These are phyloP conservation scores for Myriosclerotinia duriaeana DNA, from an alignment of 2,329 filamentous ascomycete species.

Conservation along the genomic window DNA sequence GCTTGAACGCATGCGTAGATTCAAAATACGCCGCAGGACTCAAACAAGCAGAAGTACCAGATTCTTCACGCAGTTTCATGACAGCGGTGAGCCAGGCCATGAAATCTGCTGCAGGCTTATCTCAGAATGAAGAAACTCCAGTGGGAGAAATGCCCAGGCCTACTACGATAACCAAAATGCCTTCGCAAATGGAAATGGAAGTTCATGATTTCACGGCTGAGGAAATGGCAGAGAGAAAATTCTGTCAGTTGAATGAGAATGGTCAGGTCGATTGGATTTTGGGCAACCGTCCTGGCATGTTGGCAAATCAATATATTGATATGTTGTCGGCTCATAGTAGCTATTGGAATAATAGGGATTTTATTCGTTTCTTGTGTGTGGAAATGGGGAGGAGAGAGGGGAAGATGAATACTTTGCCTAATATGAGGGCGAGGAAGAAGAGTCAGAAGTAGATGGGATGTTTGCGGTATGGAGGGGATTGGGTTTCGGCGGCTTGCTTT, in stretches of 20 bases:
- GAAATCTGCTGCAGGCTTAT: constrained; percentile 59
- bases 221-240: constrained; percentile 86
- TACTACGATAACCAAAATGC: constrained; percentile 48
- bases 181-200: constrained; percentile 80
- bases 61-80: constrained; percentile 63
- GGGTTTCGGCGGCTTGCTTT: neutral
- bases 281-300: constrained; percentile 75
- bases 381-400: constrained; percentile 80
- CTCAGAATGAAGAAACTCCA: constrained; percentile 41
- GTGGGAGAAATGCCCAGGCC: constrained; percentile 41
- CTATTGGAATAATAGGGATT: constrained; percentile 87
- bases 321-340: constrained; percentile 95
- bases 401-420: constrained; percentile 55
- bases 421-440: constrained; percentile 58
- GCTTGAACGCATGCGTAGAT: constrained; percentile 89
- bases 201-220: constrained; percentile 93
- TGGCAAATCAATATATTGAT: constrained; percentile 95
- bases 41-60: constrained; percentile 76
- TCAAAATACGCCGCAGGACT: constrained; percentile 73
- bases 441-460: constrained; percentile 27
- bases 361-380: constrained; percentile 84
- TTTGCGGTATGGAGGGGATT: neutral
- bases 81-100: constrained; percentile 63
- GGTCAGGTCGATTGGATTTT: constrained; percentile 93
- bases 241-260: constrained; percentile 88